Evolutionary conservation across 2,329 filamentous ascomycete genomes (phyloP).

Genomic region (Talaromyces rugulosus): DNA sequence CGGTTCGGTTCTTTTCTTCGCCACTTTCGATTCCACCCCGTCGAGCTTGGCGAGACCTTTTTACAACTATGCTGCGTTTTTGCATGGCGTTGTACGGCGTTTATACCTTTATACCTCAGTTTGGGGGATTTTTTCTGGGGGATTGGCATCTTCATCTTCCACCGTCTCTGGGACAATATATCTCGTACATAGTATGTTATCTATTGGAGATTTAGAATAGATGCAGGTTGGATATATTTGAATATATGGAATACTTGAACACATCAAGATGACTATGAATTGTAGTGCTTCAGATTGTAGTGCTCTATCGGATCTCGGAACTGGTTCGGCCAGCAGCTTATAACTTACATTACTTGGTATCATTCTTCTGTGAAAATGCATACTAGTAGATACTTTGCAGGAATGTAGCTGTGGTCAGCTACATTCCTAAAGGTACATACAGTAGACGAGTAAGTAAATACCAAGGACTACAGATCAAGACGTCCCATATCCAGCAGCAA

Average conservation of each 20-base stretch:
- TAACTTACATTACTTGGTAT: no score
- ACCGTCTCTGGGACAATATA: not conserved
- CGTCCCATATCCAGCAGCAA: slow-evolving; percentile 53
- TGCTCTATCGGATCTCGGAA: no score
- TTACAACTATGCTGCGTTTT: slow-evolving; percentile 2
- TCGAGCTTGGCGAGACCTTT: slow-evolving; percentile 3
- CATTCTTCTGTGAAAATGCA: no score
- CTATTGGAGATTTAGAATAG: not conserved
- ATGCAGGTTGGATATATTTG: not conserved
- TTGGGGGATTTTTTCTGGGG: not conserved
- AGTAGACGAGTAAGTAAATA: no score
- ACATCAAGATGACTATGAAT: not conserved
- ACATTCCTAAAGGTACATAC: no score
- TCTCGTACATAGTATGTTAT: not conserved
- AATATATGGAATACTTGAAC: not conserved
- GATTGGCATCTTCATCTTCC: not conserved
- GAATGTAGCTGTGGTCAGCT: no score
- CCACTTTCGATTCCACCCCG: not conserved
- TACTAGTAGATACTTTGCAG: no score
- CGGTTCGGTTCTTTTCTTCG: not conserved
- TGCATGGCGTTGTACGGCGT: slow-evolving; percentile 14
- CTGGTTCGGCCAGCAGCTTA: no score
- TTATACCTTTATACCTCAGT: not conserved
- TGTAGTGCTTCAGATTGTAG: no score
- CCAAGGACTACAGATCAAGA: not conserved